A percentile compares a stretch with the other conserved stretches of the same genome.
Conservation (phyloP, 805 yeast species). For the Komagataella pseudopastoris region DNA sequence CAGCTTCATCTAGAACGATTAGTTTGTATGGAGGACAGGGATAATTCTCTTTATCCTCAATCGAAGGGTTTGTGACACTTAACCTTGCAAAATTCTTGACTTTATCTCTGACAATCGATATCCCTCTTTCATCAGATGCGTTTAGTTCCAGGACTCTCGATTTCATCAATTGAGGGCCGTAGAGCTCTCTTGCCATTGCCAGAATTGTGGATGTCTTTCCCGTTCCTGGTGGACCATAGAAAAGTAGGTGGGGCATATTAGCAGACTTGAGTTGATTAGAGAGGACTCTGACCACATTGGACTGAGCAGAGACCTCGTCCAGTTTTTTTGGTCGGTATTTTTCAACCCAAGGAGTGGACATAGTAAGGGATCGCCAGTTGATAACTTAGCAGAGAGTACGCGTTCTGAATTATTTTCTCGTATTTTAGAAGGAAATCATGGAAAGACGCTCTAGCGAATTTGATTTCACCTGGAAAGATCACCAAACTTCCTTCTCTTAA, state of each 20-base stretch:
- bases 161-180: slow-evolving; percentile 58
- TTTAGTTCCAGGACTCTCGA: slow-evolving; percentile 69
- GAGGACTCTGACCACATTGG: slow-evolving; percentile 73
- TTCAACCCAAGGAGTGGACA: slow-evolving; percentile 70
- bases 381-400: background rate
- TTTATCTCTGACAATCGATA: slow-evolving; percentile 74
- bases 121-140: slow-evolving; percentile 89
- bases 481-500: background rate
- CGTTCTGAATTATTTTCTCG: background rate
- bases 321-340: slow-evolving; percentile 85
- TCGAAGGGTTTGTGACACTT: slow-evolving; percentile 68
- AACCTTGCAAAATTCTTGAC: slow-evolving; percentile 79
- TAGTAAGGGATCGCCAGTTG: background rate
- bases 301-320: slow-evolving; percentile 86
- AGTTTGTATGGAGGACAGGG: slow-evolving; percentile 97
- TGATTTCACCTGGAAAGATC: background rate
- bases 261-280: slow-evolving; percentile 68
- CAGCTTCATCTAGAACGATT: slow-evolving; percentile 89
- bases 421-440: background rate
- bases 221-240: slow-evolving; percentile 91
- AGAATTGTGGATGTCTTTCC: slow-evolving; percentile 84
- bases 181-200: slow-evolving; percentile 69
- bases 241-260: slow-evolving; percentile 83
- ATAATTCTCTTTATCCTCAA: slow-evolving; percentile 53
- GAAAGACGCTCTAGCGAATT: background rate